Percentiles rank a stretch among this genome's conserved stretches.
Evolutionary conservation across 805 yeast species (phyloP).

Genomic region (Ogataea pignaliae): DNA sequence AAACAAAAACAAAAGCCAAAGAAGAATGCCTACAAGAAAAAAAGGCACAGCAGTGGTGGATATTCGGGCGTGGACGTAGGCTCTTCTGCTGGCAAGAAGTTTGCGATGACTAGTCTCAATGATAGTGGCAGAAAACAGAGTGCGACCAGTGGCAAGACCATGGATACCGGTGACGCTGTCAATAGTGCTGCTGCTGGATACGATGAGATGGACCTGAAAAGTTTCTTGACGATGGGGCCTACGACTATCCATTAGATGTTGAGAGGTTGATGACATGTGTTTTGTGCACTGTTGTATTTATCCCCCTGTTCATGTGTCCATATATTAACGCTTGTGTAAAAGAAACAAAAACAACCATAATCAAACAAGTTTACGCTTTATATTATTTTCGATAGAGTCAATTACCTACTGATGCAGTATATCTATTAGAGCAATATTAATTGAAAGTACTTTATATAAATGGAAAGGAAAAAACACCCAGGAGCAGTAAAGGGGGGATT

Average conservation of each 20-base stretch:
- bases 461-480: too few relatives aligned
- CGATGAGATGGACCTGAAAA: conserved; percentile 21
- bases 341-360: too few relatives aligned
- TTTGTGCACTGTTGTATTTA: too few relatives aligned
- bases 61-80: neutral
- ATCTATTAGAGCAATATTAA: too few relatives aligned
- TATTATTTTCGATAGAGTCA: neutral
- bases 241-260: too few relatives aligned
- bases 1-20: neutral
- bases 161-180: conserved; percentile 5
- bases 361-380: too few relatives aligned
- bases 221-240: conserved; percentile 19
- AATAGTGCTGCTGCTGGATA: conserved; percentile 3
- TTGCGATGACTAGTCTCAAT: neutral
- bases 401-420: too few relatives aligned
- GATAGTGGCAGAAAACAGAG: conserved; percentile 11
- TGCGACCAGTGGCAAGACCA: conserved; percentile 14
- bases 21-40: neutral
- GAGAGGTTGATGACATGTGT: too few relatives aligned
- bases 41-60: neutral
- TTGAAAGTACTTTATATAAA: too few relatives aligned
- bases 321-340: too few relatives aligned
- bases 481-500: too few relatives aligned
- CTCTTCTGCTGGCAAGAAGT: neutral
- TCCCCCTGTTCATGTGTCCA: too few relatives aligned